These are phyloP conservation scores for Gorgonomyces haynaldii DNA, from an alignment of 192 early-diverging fungal genomes.

Conservation along the genomic window DNA sequence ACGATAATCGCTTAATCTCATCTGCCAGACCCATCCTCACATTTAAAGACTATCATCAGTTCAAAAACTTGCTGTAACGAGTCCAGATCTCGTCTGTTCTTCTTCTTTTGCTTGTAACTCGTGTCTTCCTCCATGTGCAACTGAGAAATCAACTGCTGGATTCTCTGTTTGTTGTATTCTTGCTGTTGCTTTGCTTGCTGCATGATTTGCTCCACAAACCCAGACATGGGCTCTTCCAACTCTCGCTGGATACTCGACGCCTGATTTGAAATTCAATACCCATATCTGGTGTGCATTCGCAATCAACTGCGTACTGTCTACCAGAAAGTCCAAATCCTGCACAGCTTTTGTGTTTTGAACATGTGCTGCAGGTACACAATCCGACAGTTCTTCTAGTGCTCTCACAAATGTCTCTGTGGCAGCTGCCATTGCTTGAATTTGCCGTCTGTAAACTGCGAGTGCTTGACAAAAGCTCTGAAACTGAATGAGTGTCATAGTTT, in stretches of 20 bases:
- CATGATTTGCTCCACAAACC: constrained; percentile 10
- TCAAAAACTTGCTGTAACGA: constrained; percentile 26
- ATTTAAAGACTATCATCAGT: constrained; percentile 24
- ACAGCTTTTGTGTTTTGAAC: constrained; percentile 22
- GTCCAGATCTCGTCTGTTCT: constrained; percentile 33
- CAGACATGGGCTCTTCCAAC: constrained; percentile 29
- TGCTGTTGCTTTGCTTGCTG: constrained; percentile 12
- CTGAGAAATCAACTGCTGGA: constrained; percentile 25
- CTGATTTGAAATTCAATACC: no score
- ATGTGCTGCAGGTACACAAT: constrained; percentile 31
- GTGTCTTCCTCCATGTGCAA: constrained; percentile 36
- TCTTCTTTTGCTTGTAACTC: constrained; percentile 34
- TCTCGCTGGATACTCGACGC: constrained; percentile 31
- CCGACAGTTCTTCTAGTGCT: constrained; percentile 33
- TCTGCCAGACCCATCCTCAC: constrained; percentile 30
- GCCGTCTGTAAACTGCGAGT: constrained; percentile 23
- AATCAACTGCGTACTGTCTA: constrained; percentile 39
- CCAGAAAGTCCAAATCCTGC: constrained; percentile 39
- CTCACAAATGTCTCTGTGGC: constrained; percentile 41
- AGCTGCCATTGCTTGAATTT: constrained; percentile 31
- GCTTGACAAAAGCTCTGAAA: constrained; percentile 37
- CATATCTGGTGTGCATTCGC: constrained; percentile 40
- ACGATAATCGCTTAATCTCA: constrained; percentile 42
- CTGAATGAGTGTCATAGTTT: constrained; percentile 24
- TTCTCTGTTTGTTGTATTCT: constrained; percentile 26